These are phyloP conservation scores for Cystobasidium ongulense DNA, from an alignment of 768 basidiomycete species.

Conservation along the genomic window DNA sequence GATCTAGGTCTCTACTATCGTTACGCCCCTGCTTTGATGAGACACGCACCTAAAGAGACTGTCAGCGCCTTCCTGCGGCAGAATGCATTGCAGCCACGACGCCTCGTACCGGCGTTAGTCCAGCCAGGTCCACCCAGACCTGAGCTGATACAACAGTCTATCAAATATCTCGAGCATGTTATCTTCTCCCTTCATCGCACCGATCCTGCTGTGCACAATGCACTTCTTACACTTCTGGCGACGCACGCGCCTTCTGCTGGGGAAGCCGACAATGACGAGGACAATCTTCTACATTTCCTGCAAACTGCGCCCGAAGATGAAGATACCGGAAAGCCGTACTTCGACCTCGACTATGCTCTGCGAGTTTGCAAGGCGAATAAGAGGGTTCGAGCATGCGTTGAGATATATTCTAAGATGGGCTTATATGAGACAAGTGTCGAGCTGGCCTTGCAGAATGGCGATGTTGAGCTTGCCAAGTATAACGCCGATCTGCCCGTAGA, in stretches of 20 bases:
- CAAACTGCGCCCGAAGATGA: conserved; percentile 72
- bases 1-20: conserved; percentile 84
- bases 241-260: conserved; percentile 46
- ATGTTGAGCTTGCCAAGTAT: conserved; percentile 85
- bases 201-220: conserved; percentile 83
- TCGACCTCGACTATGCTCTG: conserved; percentile 92
- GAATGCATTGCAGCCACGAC: conserved; percentile 65
- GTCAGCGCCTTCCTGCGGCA: conserved; percentile 89
- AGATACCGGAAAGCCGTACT: conserved; percentile 75
- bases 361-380: conserved; percentile 77
- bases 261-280: conserved; percentile 42
- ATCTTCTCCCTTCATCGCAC: conserved; percentile 72
- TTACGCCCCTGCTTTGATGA: conserved; percentile 78
- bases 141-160: conserved; percentile 54
- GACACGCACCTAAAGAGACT: conserved; percentile 75
- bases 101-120: conserved; percentile 77
- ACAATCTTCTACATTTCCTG: conserved; percentile 58
- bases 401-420: conserved; percentile 96
- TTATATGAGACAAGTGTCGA: conserved; percentile 94
- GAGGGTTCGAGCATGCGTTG: conserved; percentile 79
- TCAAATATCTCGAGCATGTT: conserved; percentile 76
- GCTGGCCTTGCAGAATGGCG: conserved; percentile 84
- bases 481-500: conserved; percentile 86
- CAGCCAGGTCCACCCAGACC: conserved; percentile 50
- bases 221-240: conserved; percentile 76